Conservation (phyloP, 257 asterid genomes). For the Misopates orontium region DNA sequence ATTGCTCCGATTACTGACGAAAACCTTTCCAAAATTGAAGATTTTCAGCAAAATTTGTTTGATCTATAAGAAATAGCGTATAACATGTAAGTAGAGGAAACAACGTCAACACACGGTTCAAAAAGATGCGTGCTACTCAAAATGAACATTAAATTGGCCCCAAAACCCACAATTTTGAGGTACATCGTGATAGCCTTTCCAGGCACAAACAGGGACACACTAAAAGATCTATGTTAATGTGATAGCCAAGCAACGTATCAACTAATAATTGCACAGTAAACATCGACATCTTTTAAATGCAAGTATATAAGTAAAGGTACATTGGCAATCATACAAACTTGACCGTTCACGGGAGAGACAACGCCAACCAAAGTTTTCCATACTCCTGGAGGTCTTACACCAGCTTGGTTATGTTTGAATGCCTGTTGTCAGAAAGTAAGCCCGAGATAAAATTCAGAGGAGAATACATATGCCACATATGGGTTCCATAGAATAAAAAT, state of each 20-base stretch:
- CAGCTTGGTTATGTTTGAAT: slow-evolving; percentile 58
- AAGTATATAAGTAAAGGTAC: not conserved
- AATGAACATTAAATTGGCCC: too few relatives aligned
- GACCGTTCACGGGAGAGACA: slow-evolving; percentile 52
- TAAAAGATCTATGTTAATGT: not conserved
- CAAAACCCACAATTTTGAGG: too few relatives aligned
- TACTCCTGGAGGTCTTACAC: slow-evolving; percentile 72
- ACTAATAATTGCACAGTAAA: not conserved
- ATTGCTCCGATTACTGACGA: too few relatives aligned
- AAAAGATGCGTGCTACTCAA: too few relatives aligned
- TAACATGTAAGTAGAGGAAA: too few relatives aligned
- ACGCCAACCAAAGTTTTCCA: slow-evolving; percentile 69
- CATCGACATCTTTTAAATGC: not conserved
- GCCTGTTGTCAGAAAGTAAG: slow-evolving; percentile 45
- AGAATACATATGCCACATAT: not conserved
- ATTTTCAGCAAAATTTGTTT: too few relatives aligned
- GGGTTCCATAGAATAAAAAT: not conserved
- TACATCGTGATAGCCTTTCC: too few relatives aligned
- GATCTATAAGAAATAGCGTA: too few relatives aligned
- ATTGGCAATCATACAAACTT: slow-evolving; percentile 46
- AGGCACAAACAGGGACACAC: not conserved
- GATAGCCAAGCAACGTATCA: not conserved
- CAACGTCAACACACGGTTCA: too few relatives aligned
- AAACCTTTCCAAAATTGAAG: too few relatives aligned
- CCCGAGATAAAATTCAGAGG: not conserved